Conservation (phyloP, 257 asterid species). For the Datura wrightii region DNA sequence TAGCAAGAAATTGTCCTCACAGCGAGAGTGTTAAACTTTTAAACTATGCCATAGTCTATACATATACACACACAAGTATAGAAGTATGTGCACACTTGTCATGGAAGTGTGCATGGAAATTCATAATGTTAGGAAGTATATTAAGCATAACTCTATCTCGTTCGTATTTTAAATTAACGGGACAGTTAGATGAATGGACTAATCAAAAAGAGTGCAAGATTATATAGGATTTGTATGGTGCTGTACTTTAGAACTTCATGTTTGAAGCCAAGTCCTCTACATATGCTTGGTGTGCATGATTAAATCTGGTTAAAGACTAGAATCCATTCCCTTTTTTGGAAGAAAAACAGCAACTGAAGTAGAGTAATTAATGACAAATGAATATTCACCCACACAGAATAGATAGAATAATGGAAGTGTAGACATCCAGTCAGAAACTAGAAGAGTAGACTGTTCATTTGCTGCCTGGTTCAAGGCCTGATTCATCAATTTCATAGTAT, state of each 20-base stretch:
- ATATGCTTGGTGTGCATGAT: constrained; percentile 3
- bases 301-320: background rate
- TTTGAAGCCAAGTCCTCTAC: constrained; percentile 20
- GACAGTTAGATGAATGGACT: background rate
- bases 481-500: background rate
- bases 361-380: background rate
- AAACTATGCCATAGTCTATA: background rate
- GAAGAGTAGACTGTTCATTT: constrained; percentile 24
- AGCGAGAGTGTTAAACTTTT: background rate
- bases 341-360: background rate
- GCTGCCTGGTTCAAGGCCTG: background rate
- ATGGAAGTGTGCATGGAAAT: background rate
- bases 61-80: background rate
- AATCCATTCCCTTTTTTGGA: background rate
- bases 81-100: background rate
- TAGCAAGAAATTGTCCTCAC: background rate
- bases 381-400: background rate
- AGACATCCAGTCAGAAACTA: background rate
- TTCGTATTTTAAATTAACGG: background rate
- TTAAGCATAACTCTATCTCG: background rate
- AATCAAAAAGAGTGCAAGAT: background rate
- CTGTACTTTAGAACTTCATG: background rate
- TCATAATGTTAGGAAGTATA: background rate
- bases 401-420: background rate
- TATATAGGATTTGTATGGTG: background rate